A percentile compares a stretch with the other conserved stretches of the same genome.
phyloP scores from a whole-genome alignment of 2,329 filamentous ascomycete species.

The Phaeoacremonium minimum region DNA sequence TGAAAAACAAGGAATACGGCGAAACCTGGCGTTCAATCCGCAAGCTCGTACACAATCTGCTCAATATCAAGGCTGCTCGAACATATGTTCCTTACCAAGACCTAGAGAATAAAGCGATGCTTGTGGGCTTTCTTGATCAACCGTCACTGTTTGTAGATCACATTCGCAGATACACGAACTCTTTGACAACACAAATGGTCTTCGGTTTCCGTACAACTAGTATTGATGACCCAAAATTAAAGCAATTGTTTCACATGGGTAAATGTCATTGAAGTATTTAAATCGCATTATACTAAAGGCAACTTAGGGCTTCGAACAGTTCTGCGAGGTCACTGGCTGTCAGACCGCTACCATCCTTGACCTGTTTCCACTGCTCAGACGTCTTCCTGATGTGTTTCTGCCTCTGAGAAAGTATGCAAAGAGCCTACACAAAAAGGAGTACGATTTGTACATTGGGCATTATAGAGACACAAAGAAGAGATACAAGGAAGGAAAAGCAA shows the following conservation, averaged over 20 bases:
- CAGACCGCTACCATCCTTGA: constrained; percentile 38
- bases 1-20: constrained; percentile 29
- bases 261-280: too few relatives aligned
- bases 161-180: constrained; percentile 41
- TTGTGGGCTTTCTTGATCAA: constrained; percentile 37
- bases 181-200: constrained; percentile 43
- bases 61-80: constrained; percentile 39
- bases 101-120: constrained; percentile 51
- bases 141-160: constrained; percentile 37
- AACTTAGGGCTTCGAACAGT: constrained; percentile 7
- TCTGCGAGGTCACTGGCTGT: constrained; percentile 24
- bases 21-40: constrained; percentile 27
- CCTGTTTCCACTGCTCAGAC: constrained; percentile 36
- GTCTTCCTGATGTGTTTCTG: constrained; percentile 35
- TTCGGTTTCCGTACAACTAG: constrained; percentile 38
- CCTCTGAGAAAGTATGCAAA: constrained; percentile 32
- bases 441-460: constrained; percentile 31
- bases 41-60: constrained; percentile 35
- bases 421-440: constrained; percentile 35
- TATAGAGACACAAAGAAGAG: constrained; percentile 34
- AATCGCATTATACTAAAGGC: too few relatives aligned
- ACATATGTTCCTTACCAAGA: constrained; percentile 51
- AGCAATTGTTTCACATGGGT: constrained; percentile 34
- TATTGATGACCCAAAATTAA: constrained; percentile 33
- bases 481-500: constrained; percentile 18